Conservation (phyloP, 2,329 filamentous ascomycete species). For the Hypocrella siamensis region DNA sequence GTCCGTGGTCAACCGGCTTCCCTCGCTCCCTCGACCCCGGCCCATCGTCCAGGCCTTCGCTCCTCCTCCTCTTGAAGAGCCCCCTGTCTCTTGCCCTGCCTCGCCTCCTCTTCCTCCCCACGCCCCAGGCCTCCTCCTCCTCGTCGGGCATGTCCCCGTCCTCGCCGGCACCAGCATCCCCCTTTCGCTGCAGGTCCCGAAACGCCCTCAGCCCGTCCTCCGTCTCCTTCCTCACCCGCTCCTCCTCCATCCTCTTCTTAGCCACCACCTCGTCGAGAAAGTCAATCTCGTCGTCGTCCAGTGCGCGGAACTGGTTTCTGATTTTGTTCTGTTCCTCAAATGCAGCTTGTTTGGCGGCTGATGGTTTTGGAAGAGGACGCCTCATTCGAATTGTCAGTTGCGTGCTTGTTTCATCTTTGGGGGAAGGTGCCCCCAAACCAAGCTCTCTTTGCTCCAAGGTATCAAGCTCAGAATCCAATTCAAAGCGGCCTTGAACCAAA, state of each 20-base stretch:
- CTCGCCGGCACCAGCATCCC: constrained; percentile 8
- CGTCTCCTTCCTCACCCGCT: constrained; percentile 35
- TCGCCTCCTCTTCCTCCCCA: constrained; percentile 20
- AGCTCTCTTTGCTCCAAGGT: too few species aligned
- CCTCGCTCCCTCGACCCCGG: too few species aligned
- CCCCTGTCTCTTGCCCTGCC: constrained; percentile 19
- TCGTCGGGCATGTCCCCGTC: constrained; percentile 9
- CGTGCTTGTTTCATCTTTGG: too few species aligned
- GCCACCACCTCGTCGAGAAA: constrained; percentile 49
- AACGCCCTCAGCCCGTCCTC: constrained; percentile 42
- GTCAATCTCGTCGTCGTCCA: constrained; percentile 67
- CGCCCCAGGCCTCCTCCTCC: constrained; percentile 16
- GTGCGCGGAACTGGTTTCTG: constrained; percentile 60
- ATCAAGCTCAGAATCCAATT: too few species aligned
- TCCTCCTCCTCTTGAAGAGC: constrained; percentile 11
- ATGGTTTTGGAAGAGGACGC: too few species aligned
- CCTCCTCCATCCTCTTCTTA: constrained; percentile 35
- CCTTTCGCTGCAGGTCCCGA: constrained; percentile 30
- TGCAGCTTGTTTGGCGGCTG: constrained; percentile 66
- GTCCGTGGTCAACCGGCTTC: too few species aligned
- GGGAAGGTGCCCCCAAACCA: too few species aligned
- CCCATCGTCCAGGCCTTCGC: constrained; percentile 5
- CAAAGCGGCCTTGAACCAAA: too few species aligned
- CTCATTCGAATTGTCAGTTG: too few species aligned
- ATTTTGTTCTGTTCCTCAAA: constrained; percentile 61